Conservation (phyloP, 2,329 filamentous ascomycete species). For the Penicillium freii region DNA sequence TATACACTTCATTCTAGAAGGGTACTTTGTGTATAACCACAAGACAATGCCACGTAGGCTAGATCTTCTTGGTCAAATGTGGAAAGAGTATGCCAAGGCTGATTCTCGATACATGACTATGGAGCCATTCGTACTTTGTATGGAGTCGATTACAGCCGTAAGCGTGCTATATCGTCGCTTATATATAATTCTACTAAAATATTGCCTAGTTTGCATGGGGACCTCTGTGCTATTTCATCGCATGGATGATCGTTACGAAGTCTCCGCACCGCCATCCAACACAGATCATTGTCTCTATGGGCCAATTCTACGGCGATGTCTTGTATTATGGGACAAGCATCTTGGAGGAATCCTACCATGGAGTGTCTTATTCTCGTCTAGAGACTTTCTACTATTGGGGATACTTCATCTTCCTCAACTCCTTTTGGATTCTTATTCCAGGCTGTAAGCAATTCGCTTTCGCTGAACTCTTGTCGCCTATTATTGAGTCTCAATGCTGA, state of each 20-base stretch:
- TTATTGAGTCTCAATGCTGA: background rate
- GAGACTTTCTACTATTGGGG: background rate
- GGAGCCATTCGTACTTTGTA: background rate
- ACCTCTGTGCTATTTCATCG: background rate
- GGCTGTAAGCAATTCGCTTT: background rate
- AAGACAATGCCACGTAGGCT: conserved; percentile 2
- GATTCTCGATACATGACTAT: conserved; percentile 12
- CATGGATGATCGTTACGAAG: background rate
- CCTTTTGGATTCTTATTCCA: background rate
- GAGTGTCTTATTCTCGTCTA: background rate
- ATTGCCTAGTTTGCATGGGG: background rate
- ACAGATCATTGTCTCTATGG: background rate
- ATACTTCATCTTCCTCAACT: background rate
- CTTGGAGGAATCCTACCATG: background rate
- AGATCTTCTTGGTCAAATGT: conserved; percentile 7
- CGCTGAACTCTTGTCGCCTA: too few relatives aligned
- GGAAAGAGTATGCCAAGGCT: conserved; percentile 9
- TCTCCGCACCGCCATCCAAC: background rate
- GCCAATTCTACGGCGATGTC: background rate
- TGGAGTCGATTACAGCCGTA: background rate
- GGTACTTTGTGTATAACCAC: conserved; percentile 9
- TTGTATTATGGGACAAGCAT: background rate
- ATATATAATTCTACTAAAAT: background rate
- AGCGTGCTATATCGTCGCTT: background rate
- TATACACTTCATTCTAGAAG: conserved; percentile 13